Base-by-base conservation (phyloP, 2,329 filamentous ascomycete genomes). In the Alternaria arborescens region DNA sequence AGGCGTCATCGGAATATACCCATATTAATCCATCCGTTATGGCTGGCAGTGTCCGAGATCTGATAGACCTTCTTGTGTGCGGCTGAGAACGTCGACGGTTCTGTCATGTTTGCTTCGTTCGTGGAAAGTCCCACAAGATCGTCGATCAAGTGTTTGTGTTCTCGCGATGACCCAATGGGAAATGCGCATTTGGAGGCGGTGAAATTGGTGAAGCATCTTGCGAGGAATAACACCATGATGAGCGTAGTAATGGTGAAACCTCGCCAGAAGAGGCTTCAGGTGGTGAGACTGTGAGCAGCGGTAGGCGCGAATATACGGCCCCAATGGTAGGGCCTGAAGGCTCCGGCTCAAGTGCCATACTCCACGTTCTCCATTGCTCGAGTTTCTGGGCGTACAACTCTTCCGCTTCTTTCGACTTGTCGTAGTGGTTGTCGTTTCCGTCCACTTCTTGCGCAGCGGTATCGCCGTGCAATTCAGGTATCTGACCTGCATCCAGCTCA, bases 401-500 rank as follows among this genome's bases (percentile, higher is more conserved):
- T 12, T 64, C 61, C 16, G 58, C 67, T 34, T 64, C 67, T 24
- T 55, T 18, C 10, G 42, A 28, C 36, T 10, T 28, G 50, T 46
- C 26, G 46, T 56, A 11, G 24, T 59, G 48, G 8, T 43, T 55
- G 18, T 7, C 18, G 16, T 48, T 54, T 6, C 58, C 58, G 8
- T 68, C 66, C 22, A 70, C 48, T 52, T 70, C 68, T 48, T 70
- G 68, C 4, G 48, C 60, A 43, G 67, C 53, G 10, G 56, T 60
- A 18, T 59, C 57, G 14, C 62, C 64, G 20, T 69, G 67, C 14
- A 73, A 43, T 50, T 73, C 71, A 10, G 71, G 68, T 8, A 71
- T 56, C 5, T 41, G 60, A 40, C 59, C 60, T 22, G 65, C 70
- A 11, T 69, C 69, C 10, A 73, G 55, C 48, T 73, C 71, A 44